phyloP scores from a whole-genome alignment of 2,329 filamentous ascomycete genomes.

The Monosporascus sp. region DNA sequence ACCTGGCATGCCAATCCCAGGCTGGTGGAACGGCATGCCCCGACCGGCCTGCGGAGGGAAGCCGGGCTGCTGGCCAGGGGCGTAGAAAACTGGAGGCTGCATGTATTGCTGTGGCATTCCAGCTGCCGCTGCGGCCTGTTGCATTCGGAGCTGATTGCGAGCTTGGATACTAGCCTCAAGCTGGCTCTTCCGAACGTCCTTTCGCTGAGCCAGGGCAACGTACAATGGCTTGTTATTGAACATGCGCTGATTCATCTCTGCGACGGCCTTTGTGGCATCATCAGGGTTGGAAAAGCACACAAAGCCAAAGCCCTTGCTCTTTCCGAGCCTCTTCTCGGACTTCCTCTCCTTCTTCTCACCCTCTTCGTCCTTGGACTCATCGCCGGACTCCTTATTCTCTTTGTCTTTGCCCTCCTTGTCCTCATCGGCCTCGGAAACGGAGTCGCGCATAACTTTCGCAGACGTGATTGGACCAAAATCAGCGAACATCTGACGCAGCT shows the following conservation, averaged over 20 bases:
- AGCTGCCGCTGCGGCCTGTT: slow-evolving; percentile 87
- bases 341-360: slow-evolving; percentile 58
- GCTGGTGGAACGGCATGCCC: slow-evolving; percentile 62
- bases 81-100: slow-evolving; percentile 89
- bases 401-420: slow-evolving; percentile 49
- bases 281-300: slow-evolving; percentile 99
- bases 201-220: slow-evolving; percentile 95
- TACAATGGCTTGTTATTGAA: slow-evolving; percentile 94
- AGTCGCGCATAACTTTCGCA: slow-evolving; percentile 98
- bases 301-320: slow-evolving; percentile 99
- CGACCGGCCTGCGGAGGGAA: slow-evolving; percentile 62
- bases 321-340: slow-evolving; percentile 69
- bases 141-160: slow-evolving; percentile 96
- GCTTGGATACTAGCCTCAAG: slow-evolving; percentile 99
- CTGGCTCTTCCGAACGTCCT: slow-evolving; percentile 99
- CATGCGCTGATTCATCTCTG: slow-evolving; percentile 99
- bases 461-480: slow-evolving; percentile 94
- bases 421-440: slow-evolving; percentile 48
- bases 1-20: slow-evolving; percentile 60
- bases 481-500: slow-evolving; percentile 88
- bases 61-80: slow-evolving; percentile 70
- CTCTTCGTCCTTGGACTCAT: slow-evolving; percentile 46
- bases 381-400: slow-evolving; percentile 43
- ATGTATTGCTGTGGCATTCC: slow-evolving; percentile 86
- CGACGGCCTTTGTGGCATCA: slow-evolving; percentile 97